phyloP scores from a whole-genome alignment of 805 yeast genomes.

The Candida nitratophila region DNA sequence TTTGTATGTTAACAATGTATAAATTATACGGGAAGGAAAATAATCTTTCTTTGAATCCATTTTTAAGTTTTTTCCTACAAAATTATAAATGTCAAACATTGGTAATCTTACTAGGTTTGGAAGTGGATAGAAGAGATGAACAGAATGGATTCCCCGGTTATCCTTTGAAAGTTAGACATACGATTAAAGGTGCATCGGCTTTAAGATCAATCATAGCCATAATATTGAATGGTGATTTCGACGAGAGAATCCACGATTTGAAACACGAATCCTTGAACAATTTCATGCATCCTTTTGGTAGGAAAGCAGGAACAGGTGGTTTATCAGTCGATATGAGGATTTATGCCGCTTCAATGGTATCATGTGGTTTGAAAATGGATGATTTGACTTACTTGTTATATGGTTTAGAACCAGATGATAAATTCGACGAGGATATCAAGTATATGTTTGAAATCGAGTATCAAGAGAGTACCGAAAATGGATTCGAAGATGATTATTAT shows the following conservation, averaged over 20 bases:
- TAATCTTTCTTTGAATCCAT: conserved; percentile 53
- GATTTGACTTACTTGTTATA: conserved; percentile 48
- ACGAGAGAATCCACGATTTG: conserved; percentile 43
- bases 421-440: conserved; percentile 54
- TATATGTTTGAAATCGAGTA: conserved; percentile 29
- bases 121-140: conserved; percentile 48
- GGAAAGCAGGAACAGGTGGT: conserved; percentile 55
- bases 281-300: conserved; percentile 61
- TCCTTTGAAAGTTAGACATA: conserved; percentile 41
- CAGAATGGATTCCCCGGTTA: conserved; percentile 26
- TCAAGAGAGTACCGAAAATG: conserved; percentile 14
- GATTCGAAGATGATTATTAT: conserved; percentile 14
- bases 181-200: conserved; percentile 57
- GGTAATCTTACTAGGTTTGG: conserved; percentile 52
- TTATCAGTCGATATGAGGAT: conserved; percentile 51
- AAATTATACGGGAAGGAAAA: conserved; percentile 29
- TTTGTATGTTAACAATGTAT: conserved; percentile 36
- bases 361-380: conserved; percentile 37
- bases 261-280: conserved; percentile 50
- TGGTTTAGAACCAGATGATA: conserved; percentile 53
- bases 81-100: conserved; percentile 64
- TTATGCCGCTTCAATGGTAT: conserved; percentile 48
- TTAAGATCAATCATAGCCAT: conserved; percentile 56
- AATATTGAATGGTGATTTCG: conserved; percentile 44
- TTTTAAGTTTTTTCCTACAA: conserved; percentile 46